Evolutionary conservation across 345 rosid species (phyloP).

Genomic region (Cardamine occulta): DNA sequence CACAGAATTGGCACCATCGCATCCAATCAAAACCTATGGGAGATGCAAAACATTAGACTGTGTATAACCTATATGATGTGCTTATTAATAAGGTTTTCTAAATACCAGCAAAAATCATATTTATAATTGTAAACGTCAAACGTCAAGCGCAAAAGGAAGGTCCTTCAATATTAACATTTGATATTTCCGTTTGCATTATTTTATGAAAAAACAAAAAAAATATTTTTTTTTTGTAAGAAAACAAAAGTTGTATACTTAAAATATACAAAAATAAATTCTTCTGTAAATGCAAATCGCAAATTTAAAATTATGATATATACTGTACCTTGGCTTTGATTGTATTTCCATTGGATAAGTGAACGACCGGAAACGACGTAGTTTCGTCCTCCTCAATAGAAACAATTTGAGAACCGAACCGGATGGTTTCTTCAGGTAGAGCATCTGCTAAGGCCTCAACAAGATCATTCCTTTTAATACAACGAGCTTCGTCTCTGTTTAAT

Average conservation of each 20-base stretch:
- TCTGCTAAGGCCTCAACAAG: slow-evolving; percentile 44
- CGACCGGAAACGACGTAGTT: slow-evolving; percentile 33
- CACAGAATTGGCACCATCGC: slow-evolving; percentile 59
- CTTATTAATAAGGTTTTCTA: too few relatives aligned
- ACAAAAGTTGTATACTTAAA: too few relatives aligned
- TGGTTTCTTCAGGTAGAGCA: slow-evolving; percentile 41
- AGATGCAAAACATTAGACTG: background rate
- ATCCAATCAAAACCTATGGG: slow-evolving; percentile 53
- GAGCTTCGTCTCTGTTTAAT: slow-evolving; percentile 41
- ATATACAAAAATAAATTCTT: background rate
- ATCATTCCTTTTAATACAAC: slow-evolving; percentile 44
- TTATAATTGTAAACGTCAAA: too few relatives aligned
- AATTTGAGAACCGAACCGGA: slow-evolving; percentile 39
- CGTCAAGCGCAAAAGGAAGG: too few relatives aligned
- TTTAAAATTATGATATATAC: background rate
- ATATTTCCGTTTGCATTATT: too few relatives aligned
- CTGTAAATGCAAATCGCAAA: background rate
- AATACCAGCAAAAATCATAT: too few relatives aligned
- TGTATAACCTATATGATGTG: background rate
- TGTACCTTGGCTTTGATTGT: slow-evolving; percentile 43
- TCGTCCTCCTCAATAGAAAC: slow-evolving; percentile 28
- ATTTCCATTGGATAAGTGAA: slow-evolving; percentile 35
- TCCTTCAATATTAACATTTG: too few relatives aligned
- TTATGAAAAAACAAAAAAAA: too few relatives aligned
- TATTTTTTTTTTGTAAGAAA: too few relatives aligned